Conservation (phyloP, 1,284 basidiomycete genomes). For the Tylopilus sp. region DNA sequence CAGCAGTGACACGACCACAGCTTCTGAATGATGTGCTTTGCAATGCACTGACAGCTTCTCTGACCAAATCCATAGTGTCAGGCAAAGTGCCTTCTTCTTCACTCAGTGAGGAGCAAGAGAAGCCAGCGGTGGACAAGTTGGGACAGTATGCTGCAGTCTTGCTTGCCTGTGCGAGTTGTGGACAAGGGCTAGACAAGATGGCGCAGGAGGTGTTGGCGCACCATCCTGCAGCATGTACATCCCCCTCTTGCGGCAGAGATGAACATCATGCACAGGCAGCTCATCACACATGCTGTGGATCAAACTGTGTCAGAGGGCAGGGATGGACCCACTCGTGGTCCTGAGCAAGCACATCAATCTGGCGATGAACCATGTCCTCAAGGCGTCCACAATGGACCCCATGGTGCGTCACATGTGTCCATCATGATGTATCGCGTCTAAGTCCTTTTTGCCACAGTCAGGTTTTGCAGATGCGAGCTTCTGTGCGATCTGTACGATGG, state of each 20-base stretch:
- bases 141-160: constrained; percentile 58
- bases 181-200: constrained; percentile 42
- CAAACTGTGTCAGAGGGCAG: constrained; percentile 74
- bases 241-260: background rate
- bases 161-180: constrained; percentile 54
- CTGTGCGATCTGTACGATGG: constrained; percentile 75
- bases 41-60: constrained; percentile 59
- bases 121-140: constrained; percentile 53
- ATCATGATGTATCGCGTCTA: too few species aligned
- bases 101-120: constrained; percentile 42
- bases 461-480: constrained; percentile 72
- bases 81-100: constrained; percentile 21
- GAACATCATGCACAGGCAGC: constrained; percentile 48
- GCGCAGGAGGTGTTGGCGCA: constrained; percentile 66
- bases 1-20: constrained; percentile 48
- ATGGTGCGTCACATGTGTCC: constrained; percentile 54
- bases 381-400: constrained; percentile 50
- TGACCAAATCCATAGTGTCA: constrained; percentile 41
- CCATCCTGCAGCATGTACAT: constrained; percentile 71
- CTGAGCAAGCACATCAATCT: constrained; percentile 58
- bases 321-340: constrained; percentile 70
- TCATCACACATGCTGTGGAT: constrained; percentile 79
- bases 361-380: constrained; percentile 59
- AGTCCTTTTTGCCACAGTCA: too few species aligned
- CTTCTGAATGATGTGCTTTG: constrained; percentile 60